Evolutionary conservation across 2,329 filamentous ascomycete species (phyloP).

Genomic region (Graphilbum fragrans): DNA sequence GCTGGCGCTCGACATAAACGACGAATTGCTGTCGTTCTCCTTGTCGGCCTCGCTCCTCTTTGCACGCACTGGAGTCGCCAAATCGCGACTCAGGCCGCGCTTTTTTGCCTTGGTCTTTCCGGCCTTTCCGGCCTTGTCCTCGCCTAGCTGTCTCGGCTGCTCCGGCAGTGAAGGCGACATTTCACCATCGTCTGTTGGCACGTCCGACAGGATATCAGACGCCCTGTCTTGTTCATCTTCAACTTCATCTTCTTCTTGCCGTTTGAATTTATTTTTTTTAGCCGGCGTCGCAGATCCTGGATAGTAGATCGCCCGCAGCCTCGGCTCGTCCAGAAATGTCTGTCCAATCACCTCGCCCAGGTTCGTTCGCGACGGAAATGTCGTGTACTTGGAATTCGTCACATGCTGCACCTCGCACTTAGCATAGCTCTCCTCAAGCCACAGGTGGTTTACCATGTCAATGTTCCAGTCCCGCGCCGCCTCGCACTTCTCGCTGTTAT

Average conservation of each 20-base stretch:
- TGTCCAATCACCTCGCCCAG: slow-evolving; percentile 87
- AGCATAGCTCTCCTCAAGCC: slow-evolving; percentile 95
- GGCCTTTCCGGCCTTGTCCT: no score
- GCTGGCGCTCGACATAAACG: slow-evolving; percentile 52
- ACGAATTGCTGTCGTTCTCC: slow-evolving; percentile 68
- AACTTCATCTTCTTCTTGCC: not conserved
- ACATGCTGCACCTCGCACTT: slow-evolving; percentile 67
- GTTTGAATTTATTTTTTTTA: no score
- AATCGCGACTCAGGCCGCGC: not conserved
- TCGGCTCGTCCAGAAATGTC: slow-evolving; percentile 59
- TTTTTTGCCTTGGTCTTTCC: not conserved
- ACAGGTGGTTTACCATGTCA: slow-evolving; percentile 83
- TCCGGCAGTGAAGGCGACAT: no score
- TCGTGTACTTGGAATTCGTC: slow-evolving; percentile 63
- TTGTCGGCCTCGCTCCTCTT: slow-evolving; percentile 40
- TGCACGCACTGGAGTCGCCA: not conserved
- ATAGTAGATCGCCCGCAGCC: slow-evolving; percentile 55
- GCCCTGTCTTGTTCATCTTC: no score
- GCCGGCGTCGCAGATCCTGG: slow-evolving; percentile 33
- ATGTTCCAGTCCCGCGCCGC: slow-evolving; percentile 90
- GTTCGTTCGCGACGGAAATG: slow-evolving; percentile 83
- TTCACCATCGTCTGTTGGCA: no score
- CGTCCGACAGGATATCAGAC: no score
- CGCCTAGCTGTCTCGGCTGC: not conserved
- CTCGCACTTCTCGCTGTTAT: slow-evolving; percentile 82